phyloP scores from a whole-genome alignment of 2,329 filamentous ascomycete species.

The Aspergillus eucalypticola region DNA sequence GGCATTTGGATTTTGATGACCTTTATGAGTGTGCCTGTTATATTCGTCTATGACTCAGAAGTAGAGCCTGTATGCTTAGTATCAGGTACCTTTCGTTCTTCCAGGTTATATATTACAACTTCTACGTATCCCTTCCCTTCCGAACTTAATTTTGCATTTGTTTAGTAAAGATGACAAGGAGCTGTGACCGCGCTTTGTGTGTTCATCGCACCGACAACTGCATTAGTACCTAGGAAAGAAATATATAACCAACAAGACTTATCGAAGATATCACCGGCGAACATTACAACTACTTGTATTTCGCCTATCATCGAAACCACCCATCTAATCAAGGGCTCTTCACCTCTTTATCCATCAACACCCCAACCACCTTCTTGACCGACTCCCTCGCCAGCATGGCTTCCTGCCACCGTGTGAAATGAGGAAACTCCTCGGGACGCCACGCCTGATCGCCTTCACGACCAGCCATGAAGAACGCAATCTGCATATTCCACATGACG shows the following conservation, averaged over 20 bases:
- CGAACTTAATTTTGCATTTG: too few relatives aligned
- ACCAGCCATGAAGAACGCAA: not conserved
- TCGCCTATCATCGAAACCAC: not conserved
- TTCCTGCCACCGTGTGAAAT: constrained; percentile 2
- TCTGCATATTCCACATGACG: constrained; percentile 9
- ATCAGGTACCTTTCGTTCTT: not conserved
- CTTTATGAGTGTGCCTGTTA: not conserved
- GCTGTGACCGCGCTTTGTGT: too few relatives aligned
- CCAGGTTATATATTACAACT: not conserved
- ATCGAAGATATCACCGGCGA: too few relatives aligned
- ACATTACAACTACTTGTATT: too few relatives aligned
- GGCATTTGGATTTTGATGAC: not conserved
- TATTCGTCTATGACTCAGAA: not conserved
- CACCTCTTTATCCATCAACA: not conserved
- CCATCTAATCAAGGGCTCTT: not conserved
- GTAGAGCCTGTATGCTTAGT: not conserved
- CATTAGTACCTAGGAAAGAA: too few relatives aligned
- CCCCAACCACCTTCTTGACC: not conserved
- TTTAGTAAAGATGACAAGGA: too few relatives aligned
- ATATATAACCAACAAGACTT: too few relatives aligned
- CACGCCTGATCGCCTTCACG: constrained; percentile 1
- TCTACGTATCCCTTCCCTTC: not conserved
- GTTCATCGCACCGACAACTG: too few relatives aligned
- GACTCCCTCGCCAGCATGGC: not conserved
- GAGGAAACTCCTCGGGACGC: not conserved